Conservation (phyloP, 306 rosid genomes). For the Astragalus glycyphyllos region DNA sequence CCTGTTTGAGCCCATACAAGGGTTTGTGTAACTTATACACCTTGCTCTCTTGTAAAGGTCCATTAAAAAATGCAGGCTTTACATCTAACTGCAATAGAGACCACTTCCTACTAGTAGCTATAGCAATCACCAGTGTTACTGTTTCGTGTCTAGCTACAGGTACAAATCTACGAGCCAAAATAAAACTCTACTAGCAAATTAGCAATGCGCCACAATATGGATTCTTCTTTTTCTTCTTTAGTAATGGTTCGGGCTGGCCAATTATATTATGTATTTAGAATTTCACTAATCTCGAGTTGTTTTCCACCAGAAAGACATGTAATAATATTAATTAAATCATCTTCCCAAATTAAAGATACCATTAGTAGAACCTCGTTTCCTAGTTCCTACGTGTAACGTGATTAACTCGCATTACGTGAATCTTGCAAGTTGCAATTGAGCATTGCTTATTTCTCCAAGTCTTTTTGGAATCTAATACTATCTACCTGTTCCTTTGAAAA, state of each 20-base stretch:
- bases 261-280: neutral
- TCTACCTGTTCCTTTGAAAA: conserved; percentile 24
- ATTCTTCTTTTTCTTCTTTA: neutral
- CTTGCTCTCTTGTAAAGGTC: no score
- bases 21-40: no score
- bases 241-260: neutral
- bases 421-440: conserved; percentile 9
- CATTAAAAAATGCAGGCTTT: no score
- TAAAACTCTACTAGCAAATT: neutral
- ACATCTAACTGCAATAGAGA: no score
- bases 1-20: no score
- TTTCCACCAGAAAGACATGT: conserved; percentile 12
- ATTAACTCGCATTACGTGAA: conserved; percentile 19
- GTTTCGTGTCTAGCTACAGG: no score
- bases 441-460: conserved; percentile 12
- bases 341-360: no score
- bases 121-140: no score
- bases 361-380: no score
- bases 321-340: no score
- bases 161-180: neutral
- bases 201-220: neutral
- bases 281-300: conserved; percentile 11
- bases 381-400: no score
- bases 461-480: conserved; percentile 45
- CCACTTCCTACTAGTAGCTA: no score